Evolutionary conservation across 1,284 basidiomycete species (phyloP).

Genomic region (Golubevia sp.): DNA sequence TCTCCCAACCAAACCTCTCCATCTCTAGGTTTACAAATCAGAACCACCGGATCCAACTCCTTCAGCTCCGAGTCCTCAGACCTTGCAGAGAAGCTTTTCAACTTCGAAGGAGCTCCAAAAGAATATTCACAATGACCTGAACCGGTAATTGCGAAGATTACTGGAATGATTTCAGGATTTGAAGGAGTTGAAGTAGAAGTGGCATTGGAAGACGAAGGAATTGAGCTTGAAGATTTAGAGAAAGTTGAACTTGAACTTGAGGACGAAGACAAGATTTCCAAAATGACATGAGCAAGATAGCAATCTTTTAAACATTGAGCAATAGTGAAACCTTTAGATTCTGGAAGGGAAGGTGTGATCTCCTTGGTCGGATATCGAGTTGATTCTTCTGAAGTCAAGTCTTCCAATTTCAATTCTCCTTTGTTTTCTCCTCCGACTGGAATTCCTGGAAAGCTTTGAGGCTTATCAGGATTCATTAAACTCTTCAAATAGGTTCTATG

Average conservation of each 20-base stretch:
- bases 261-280: constrained; percentile 23
- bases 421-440: too few species aligned
- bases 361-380: background rate
- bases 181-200: too few species aligned
- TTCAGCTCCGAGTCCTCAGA: too few species aligned
- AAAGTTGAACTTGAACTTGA: too few species aligned
- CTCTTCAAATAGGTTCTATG: constrained; percentile 38
- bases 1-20: constrained; percentile 24
- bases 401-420: background rate
- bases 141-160: constrained; percentile 27
- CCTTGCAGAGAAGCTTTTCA: too few species aligned
- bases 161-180: constrained; percentile 9
- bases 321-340: constrained; percentile 33
- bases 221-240: too few species aligned
- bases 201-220: too few species aligned
- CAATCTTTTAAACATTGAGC: constrained; percentile 45
- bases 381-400: background rate
- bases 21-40: constrained; percentile 30
- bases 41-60: constrained; percentile 20
- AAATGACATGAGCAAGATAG: constrained; percentile 34
- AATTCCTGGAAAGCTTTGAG: constrained; percentile 21
- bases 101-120: constrained; percentile 34
- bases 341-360: background rate
- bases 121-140: constrained; percentile 38
- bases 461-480: constrained; percentile 32